Evolutionary conservation across 2,329 filamentous ascomycete genomes (phyloP), one percentile per base, ranked within the genome.

Genomic region (Dothidotthia symphoricarpi): DNA sequence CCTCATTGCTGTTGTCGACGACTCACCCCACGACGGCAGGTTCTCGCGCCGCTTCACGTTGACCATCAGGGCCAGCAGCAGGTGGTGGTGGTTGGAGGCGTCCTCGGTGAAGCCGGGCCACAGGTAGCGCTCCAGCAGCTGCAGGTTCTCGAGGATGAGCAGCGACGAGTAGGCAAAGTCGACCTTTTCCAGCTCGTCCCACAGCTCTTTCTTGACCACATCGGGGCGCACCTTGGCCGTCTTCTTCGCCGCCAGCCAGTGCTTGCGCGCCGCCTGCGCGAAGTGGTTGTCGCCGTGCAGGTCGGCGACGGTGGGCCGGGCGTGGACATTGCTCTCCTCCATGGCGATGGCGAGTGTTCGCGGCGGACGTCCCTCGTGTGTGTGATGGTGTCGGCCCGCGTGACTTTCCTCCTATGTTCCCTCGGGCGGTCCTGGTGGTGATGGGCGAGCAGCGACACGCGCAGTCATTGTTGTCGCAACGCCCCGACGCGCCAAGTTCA

Each of bases 61-160:
- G 47, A 86, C 79, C 57, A 98, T 83, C 47, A 96, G 69, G 12
- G 86, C 86, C 58, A 97, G 82, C 46, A 98, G 75, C 24, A 97
- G 74, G 36, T 96, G 85, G 65, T 98, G 91, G 59, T 89, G 84
- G 65, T 98, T 94, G 22, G 91, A 95, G 3, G 88, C 82, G 57
- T 93, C 83, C 49, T 95, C 87, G 10, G 79, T 82, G 64, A 94
- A 98, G 34, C 86, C 88, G 30, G 93, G 93, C 93, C 93, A 98
- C 17, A 98, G 77, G 63, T 95, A 97, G 61, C 78, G 86, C 67
- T 98, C 93, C 42, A 98, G 70, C 28, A 90, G 82, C 71, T 96
- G 93, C 55, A 97, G 70, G 54, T 89, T 91, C 69, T 98, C 93
- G 38, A 98, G 76, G 16, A 87, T 78, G 49, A 95, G 73, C 15